Base-by-base conservation (phyloP, 139 green algal species). In the Picochlorum sp. region DNA sequence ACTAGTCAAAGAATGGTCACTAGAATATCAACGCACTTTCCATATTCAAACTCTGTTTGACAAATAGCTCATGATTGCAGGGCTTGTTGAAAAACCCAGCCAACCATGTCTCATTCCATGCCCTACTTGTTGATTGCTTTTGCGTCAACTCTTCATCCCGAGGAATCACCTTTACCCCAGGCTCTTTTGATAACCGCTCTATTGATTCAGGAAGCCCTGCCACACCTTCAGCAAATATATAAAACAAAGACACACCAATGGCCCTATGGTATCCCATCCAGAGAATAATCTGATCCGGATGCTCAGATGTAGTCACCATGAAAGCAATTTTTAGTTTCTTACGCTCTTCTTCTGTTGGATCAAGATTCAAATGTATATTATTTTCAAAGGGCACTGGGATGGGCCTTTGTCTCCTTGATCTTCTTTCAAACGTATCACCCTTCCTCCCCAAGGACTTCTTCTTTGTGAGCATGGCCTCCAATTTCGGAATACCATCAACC, bases 61-160 rank as follows among this genome's bases (percentile, higher is more conserved):
- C 86, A 79, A 94, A 94, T 4, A 94, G 86, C 73, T 90, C 86
- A 71, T 94, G 81, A 66, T 94, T 94, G 86, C 86, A 94, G 7
- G 86, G 86, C 62, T 88, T 86, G 75, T 92, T 80, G 74, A 94
- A 90, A 73, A 90, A 94, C 37, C 68, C 73, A 4, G 82, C 70
- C 31, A 94, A 77, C 86, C 86, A 94, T 2, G 75, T 84, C 74
- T 92, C 86, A 52, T 94, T 94, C 86, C 86, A 93, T 44, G 87
- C 79, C 4, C 86, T 38, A 64, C 71, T 77, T 30, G 16, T 45
- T 13, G 74, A 74, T 24, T 86, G 79, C 24, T 56, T 47, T 26
- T 69, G 20, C 21, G 75, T 57, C 30, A 89, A 66, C 20, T 83
- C 61, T 23, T 71, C 69, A 28, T 84, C 67, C 3, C 68, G 49